phyloP scores from a whole-genome alignment of 306 rosid species.

The Quercus parvula region DNA sequence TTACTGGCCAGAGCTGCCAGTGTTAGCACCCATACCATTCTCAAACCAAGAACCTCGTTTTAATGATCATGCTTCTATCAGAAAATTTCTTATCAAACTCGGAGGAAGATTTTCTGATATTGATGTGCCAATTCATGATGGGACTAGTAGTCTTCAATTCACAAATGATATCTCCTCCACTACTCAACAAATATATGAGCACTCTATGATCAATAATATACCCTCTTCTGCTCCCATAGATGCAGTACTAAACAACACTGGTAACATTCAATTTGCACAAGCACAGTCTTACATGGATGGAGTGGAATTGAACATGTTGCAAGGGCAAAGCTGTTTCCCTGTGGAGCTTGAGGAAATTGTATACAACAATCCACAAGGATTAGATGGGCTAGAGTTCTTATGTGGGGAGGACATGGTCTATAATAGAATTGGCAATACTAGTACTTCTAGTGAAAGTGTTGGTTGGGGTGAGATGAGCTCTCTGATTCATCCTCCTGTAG shows the following conservation, averaged over 20 bases:
- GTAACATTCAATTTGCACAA: slow-evolving; percentile 26
- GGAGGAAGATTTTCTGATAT: slow-evolving; percentile 59
- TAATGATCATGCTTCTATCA: slow-evolving; percentile 54
- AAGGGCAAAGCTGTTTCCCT: slow-evolving; percentile 37
- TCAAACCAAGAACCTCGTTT: slow-evolving; percentile 35
- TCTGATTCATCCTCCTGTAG: slow-evolving; percentile 35
- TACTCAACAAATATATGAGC: slow-evolving; percentile 21
- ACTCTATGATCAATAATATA: neutral
- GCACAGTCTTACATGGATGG: slow-evolving; percentile 15
- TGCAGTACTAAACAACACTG: slow-evolving; percentile 8
- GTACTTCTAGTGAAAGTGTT: slow-evolving; percentile 15
- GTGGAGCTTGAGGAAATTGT: slow-evolving; percentile 36
- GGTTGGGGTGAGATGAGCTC: slow-evolving; percentile 49
- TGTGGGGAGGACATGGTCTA: slow-evolving; percentile 37
- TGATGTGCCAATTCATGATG: slow-evolving; percentile 30
- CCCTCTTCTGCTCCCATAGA: slow-evolving; percentile 24
- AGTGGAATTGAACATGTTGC: slow-evolving; percentile 22
- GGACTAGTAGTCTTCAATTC: slow-evolving; percentile 23
- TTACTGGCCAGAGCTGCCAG: slow-evolving; percentile 61
- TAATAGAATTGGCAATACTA: slow-evolving; percentile 22
- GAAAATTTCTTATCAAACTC: slow-evolving; percentile 55
- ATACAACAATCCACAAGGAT: slow-evolving; percentile 28
- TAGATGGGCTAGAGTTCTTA: slow-evolving; percentile 54
- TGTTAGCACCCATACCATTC: slow-evolving; percentile 31
- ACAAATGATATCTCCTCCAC: slow-evolving; percentile 4